phyloP scores from a whole-genome alignment of 2,329 filamentous ascomycete genomes.

The Diaporthe citriasiana region DNA sequence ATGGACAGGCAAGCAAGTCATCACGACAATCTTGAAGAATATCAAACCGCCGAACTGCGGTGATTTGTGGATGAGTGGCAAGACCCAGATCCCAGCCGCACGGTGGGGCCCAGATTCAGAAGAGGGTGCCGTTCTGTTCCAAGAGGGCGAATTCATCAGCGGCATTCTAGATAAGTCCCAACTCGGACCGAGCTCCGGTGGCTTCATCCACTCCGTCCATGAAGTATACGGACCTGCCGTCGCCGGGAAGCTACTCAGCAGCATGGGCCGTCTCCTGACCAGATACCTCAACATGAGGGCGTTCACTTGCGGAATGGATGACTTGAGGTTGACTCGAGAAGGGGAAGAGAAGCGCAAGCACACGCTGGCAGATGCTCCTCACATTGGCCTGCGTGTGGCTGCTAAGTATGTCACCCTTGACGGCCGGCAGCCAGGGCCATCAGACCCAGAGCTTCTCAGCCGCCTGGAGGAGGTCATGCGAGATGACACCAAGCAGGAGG shows the following conservation, averaged over 20 bases:
- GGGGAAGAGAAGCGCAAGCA: slow-evolving; percentile 81
- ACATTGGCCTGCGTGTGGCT: slow-evolving; percentile 83
- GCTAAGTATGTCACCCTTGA: slow-evolving; percentile 90
- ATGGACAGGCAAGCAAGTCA: slow-evolving; percentile 97
- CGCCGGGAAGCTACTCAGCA: slow-evolving; percentile 89
- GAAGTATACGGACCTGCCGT: slow-evolving; percentile 91
- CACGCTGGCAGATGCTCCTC: slow-evolving; percentile 75
- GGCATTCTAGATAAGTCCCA: slow-evolving; percentile 97
- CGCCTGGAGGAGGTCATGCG: slow-evolving; percentile 91
- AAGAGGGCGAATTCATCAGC: slow-evolving; percentile 87
- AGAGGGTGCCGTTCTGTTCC: slow-evolving; percentile 85
- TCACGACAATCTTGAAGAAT: slow-evolving; percentile 93
- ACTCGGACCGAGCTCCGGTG: slow-evolving; percentile 87
- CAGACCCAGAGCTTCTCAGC: slow-evolving; percentile 78
- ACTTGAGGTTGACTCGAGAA: slow-evolving; percentile 85
- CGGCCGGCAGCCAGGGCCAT: slow-evolving; percentile 70
- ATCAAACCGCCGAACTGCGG: slow-evolving; percentile 84
- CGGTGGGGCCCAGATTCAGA: slow-evolving; percentile 84
- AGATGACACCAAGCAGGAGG: slow-evolving; percentile 91
- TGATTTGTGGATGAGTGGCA: slow-evolving; percentile 83
- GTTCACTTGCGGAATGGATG: slow-evolving; percentile 97
- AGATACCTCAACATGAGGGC: slow-evolving; percentile 93
- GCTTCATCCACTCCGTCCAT: slow-evolving; percentile 91
- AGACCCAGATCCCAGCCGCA: slow-evolving; percentile 82
- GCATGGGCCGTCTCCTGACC: slow-evolving; percentile 89